Percentiles rank a stretch among this genome's conserved stretches.
These are phyloP conservation scores for Fusarium oxysporum DNA, from an alignment of 2,329 filamentous ascomycete species.

Conservation along the genomic window DNA sequence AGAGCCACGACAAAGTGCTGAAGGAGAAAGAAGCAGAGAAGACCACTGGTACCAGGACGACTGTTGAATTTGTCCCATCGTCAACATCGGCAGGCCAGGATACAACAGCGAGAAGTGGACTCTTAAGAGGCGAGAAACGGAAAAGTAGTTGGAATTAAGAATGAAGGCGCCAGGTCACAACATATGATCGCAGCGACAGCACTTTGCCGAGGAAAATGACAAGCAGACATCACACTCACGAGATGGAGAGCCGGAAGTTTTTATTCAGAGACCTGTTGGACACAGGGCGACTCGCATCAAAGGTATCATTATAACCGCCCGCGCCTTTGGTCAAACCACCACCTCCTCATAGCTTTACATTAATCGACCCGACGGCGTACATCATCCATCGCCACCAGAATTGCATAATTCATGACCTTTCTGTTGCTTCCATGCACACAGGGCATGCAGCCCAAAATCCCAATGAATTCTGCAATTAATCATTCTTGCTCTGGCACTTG, in stretches of 20 bases:
- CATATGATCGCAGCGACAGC: background rate
- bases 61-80: slow-evolving; percentile 63
- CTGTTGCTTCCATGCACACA: background rate
- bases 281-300: slow-evolving; percentile 36
- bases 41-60: slow-evolving; percentile 53
- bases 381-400: background rate
- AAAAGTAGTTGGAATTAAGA: slow-evolving; percentile 51
- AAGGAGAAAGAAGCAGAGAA: slow-evolving; percentile 60
- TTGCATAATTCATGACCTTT: slow-evolving; percentile 1
- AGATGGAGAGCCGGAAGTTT: slow-evolving; percentile 25
- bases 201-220: background rate
- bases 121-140: slow-evolving; percentile 48
- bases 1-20: slow-evolving; percentile 58
- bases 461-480: slow-evolving; percentile 4
- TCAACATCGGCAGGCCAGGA: slow-evolving; percentile 38
- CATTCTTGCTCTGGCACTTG: slow-evolving; percentile 29
- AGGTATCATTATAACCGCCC: slow-evolving; percentile 50
- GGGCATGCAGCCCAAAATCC: background rate
- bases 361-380: slow-evolving; percentile 12
- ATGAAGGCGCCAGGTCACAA: background rate
- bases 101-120: slow-evolving; percentile 35
- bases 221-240: slow-evolving; percentile 8
- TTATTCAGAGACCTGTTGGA: slow-evolving; percentile 23
- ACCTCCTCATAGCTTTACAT: slow-evolving; percentile 24
- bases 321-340: slow-evolving; percentile 35